A percentile compares a stretch with the other conserved stretches of the same genome.
Evolutionary conservation across 352 stramenopile genomes (phyloP).

Genomic region (Phytophthora ohioensis): DNA sequence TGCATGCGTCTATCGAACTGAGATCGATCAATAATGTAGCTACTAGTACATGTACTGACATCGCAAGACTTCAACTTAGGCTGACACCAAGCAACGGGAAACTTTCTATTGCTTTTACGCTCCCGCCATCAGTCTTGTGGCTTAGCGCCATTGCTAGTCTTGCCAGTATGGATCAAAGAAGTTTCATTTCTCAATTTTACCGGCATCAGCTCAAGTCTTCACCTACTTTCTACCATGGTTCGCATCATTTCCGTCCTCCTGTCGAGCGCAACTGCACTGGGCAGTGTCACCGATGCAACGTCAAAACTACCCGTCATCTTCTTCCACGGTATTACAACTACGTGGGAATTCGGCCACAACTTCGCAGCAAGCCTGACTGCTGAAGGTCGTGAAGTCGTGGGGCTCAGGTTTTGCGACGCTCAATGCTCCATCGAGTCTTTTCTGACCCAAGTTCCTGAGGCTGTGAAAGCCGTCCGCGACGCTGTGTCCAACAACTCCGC

Average conservation of each 20-base stretch:
- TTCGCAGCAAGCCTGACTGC: conserved; percentile 1
- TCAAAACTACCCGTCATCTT: conserved; percentile 10
- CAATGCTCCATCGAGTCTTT: conserved; percentile 5
- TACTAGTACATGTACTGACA: neutral
- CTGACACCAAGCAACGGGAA: neutral
- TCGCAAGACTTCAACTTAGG: neutral
- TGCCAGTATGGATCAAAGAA: neutral
- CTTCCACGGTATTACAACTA: neutral
- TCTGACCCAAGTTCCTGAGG: neutral
- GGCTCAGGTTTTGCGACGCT: neutral
- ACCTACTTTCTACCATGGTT: neutral
- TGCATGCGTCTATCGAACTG: no score
- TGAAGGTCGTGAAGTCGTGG: conserved; percentile 6
- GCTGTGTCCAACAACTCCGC: neutral
- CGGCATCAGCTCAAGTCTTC: conserved; percentile 1
- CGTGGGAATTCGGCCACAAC: conserved; percentile 1
- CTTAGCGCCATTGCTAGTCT: no score
- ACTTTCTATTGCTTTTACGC: neutral
- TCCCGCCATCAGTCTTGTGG: neutral
- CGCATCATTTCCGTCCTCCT: neutral
- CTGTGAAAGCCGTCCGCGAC: neutral
- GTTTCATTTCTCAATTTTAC: conserved; percentile 7
- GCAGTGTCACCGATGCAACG: neutral
- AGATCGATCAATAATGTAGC: no score
- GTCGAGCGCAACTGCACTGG: neutral